Conservation (phyloP, 2,329 filamentous ascomycete species). For the Fusarium neocosmosporiellum region DNA sequence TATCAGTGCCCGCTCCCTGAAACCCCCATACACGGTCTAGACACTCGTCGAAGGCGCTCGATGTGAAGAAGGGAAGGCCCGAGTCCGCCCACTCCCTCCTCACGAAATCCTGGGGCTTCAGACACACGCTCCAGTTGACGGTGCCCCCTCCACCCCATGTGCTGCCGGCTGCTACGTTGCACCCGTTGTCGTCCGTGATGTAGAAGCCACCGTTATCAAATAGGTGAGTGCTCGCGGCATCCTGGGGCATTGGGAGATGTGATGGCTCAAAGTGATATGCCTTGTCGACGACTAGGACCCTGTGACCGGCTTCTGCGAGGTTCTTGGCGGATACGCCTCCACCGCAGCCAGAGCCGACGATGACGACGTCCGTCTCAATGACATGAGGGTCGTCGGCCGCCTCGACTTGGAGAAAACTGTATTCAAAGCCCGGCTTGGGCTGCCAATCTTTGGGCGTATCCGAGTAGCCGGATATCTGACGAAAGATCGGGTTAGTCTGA, state of each 20-base stretch:
- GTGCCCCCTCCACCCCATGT: conserved; percentile 89
- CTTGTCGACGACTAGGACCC: conserved; percentile 86
- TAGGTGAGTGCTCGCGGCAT: conserved; percentile 69
- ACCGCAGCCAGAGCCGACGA: conserved; percentile 89
- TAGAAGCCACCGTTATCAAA: conserved; percentile 75
- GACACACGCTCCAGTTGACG: conserved; percentile 81
- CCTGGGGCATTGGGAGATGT: conserved; percentile 79
- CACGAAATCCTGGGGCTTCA: conserved; percentile 78
- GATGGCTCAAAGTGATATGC: conserved; percentile 79
- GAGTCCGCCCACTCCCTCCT: conserved; percentile 81
- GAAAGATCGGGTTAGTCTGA: conserved; percentile 66
- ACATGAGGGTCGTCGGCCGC: conserved; percentile 59
- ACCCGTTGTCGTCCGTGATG: conserved; percentile 65
- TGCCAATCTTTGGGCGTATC: conserved; percentile 64
- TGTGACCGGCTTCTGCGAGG: conserved; percentile 78
- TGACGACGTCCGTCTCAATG: conserved; percentile 83
- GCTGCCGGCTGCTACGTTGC: conserved; percentile 74
- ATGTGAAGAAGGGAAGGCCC: conserved; percentile 79
- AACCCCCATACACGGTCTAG: conserved; percentile 81
- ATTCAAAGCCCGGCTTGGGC: conserved; percentile 64
- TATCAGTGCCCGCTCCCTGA: conserved; percentile 78
- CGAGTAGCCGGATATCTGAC: conserved; percentile 67
- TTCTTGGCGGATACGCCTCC: conserved; percentile 85
- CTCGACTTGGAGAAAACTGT: conserved; percentile 70
- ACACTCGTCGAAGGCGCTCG: conserved; percentile 78